Percentiles rank a stretch among this genome's conserved stretches.
Evolutionary conservation across 495 filamentous ascomycete genomes (phyloP).

Genomic region (Echria macrotheca): DNA sequence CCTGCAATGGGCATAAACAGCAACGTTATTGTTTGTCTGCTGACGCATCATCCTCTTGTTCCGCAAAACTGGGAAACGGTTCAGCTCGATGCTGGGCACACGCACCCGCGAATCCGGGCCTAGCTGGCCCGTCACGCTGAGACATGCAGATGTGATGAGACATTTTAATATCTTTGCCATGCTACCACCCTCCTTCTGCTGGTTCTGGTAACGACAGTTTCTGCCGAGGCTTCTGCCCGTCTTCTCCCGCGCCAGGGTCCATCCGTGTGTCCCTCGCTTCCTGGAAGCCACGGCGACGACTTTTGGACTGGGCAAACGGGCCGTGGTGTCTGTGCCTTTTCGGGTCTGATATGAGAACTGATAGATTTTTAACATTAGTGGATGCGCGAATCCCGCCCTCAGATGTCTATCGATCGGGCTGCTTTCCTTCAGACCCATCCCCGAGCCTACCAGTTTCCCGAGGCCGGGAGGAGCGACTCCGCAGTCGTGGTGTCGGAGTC

Average conservation of each 20-base stretch:
- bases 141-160: constrained; percentile 7
- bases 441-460: background rate
- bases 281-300: too few relatives aligned
- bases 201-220: background rate
- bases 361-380: background rate
- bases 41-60: constrained; percentile 4
- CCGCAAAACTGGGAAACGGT: background rate
- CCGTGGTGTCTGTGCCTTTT: too few relatives aligned
- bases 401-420: background rate
- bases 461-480: too few relatives aligned
- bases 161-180: constrained; percentile 4
- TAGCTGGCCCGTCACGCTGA: constrained; percentile 1
- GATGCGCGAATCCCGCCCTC: background rate
- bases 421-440: too few relatives aligned
- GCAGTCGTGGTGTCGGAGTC: too few relatives aligned
- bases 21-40: constrained; percentile 3
- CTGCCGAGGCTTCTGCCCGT: constrained; percentile 7
- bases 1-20: background rate
- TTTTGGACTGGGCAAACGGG: background rate
- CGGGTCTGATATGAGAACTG: too few relatives aligned
- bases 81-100: background rate
- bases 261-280: too few relatives aligned
- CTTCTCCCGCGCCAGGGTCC: constrained; percentile 3
- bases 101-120: background rate
- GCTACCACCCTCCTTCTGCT: background rate